phyloP scores from a whole-genome alignment of 2,329 filamentous ascomycete genomes.

The Fusarium liriodendri region DNA sequence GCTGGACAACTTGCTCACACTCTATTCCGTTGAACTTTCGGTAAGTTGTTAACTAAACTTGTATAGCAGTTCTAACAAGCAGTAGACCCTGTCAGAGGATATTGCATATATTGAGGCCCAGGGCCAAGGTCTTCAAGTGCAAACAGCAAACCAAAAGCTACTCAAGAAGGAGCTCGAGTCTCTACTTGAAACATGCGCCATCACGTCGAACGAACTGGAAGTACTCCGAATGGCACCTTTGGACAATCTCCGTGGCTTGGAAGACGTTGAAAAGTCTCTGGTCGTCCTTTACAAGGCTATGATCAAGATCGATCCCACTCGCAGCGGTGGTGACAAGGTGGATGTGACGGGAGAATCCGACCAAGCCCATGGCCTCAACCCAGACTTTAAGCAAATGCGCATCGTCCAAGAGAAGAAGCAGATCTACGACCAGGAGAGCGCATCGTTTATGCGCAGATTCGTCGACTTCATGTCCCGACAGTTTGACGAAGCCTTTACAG shows the following conservation, averaged over 20 bases:
- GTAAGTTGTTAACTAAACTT: conserved; percentile 61
- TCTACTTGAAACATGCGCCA: conserved; percentile 90
- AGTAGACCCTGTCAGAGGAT: conserved; percentile 89
- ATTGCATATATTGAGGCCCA: conserved; percentile 98
- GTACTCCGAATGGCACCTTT: conserved; percentile 80
- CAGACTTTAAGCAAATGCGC: conserved; percentile 88
- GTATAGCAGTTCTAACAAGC: conserved; percentile 20
- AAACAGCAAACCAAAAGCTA: conserved; percentile 95
- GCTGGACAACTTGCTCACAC: conserved; percentile 89
- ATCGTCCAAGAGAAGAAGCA: conserved; percentile 96
- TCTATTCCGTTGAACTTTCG: conserved; percentile 94
- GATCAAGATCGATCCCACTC: conserved; percentile 88
- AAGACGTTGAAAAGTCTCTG: conserved; percentile 81
- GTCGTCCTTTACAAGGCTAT: conserved; percentile 91
- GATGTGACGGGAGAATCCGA: conserved; percentile 58
- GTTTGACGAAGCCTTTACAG: conserved; percentile 80
- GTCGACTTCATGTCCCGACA: conserved; percentile 85
- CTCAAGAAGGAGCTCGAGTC: conserved; percentile 90
- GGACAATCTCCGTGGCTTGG: conserved; percentile 75
- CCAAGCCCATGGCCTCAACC: conserved; percentile 67
- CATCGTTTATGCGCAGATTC: conserved; percentile 80
- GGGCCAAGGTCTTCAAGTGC: conserved; percentile 94
- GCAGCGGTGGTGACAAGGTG: conserved; percentile 67
- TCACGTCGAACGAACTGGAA: conserved; percentile 79
- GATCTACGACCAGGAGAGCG: conserved; percentile 82